Evolutionary conservation across 1,284 basidiomycete species (phyloP).

Genomic region (Tilletia indica): DNA sequence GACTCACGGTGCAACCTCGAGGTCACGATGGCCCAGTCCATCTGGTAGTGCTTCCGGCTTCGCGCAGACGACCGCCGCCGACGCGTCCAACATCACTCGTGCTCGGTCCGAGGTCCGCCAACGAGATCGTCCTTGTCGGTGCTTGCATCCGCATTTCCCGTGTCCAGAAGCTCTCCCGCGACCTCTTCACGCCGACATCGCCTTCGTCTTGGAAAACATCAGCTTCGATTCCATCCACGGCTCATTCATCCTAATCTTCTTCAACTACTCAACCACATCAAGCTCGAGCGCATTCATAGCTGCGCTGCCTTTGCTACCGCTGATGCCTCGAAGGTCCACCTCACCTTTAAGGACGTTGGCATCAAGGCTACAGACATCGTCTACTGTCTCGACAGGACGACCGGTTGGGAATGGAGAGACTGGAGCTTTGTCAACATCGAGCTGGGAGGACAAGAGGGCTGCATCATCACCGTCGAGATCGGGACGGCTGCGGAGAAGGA

Average conservation of each 20-base stretch:
- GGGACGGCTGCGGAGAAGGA: conserved; percentile 59
- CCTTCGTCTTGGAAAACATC: conserved; percentile 59
- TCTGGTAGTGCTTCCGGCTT: no score
- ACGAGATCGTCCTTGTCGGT: no score
- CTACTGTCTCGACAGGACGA: conserved; percentile 59
- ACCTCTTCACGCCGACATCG: conserved; percentile 57
- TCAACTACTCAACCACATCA: conserved; percentile 57
- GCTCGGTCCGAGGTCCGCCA: no score
- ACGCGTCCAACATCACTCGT: no score
- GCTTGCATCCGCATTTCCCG: no score
- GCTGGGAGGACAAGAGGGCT: conserved; percentile 57
- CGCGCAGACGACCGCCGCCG: no score
- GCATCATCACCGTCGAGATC: conserved; percentile 59
- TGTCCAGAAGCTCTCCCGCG: no score
- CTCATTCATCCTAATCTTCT: conserved; percentile 59
- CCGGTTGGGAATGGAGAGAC: conserved; percentile 57
- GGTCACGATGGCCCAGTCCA: no score
- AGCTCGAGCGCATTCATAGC: conserved; percentile 58
- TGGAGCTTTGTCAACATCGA: conserved; percentile 59
- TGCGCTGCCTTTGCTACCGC: conserved; percentile 58
- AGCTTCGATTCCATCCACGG: conserved; percentile 55
- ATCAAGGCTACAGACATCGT: conserved; percentile 59
- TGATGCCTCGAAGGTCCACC: conserved; percentile 57
- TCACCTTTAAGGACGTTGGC: conserved; percentile 58
- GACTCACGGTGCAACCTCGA: no score